phyloP scores from a whole-genome alignment of 495 filamentous ascomycete genomes.

The Aspergillus incahuasiensis region DNA sequence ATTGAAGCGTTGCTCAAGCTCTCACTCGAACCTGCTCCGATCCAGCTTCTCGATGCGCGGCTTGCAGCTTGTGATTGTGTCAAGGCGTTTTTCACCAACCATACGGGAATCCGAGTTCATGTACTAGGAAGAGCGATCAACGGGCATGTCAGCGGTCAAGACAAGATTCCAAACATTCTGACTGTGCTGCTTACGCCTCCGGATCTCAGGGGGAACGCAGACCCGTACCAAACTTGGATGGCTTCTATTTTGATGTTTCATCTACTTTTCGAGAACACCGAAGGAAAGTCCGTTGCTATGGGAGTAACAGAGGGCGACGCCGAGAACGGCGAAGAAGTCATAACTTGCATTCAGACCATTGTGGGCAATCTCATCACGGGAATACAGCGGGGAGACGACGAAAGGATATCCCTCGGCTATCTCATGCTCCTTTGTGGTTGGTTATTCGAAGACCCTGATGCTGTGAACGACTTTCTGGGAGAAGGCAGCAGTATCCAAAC shows the following conservation, averaged over 20 bases:
- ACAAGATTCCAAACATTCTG: slow-evolving; percentile 87
- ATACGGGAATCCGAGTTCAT: slow-evolving; percentile 72
- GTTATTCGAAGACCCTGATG: slow-evolving; percentile 89
- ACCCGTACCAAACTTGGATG: slow-evolving; percentile 91
- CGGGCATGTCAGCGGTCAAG: slow-evolving; percentile 70
- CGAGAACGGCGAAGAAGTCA: slow-evolving; percentile 86
- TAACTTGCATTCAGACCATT: slow-evolving; percentile 88
- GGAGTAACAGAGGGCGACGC: slow-evolving; percentile 84
- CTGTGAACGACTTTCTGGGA: slow-evolving; percentile 88
- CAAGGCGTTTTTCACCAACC: slow-evolving; percentile 82
- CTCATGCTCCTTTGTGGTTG: slow-evolving; percentile 89
- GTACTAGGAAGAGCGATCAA: slow-evolving; percentile 87
- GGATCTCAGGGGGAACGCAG: slow-evolving; percentile 52
- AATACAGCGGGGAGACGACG: slow-evolving; percentile 70
- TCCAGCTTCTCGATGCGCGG: slow-evolving; percentile 70
- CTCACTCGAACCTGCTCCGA: slow-evolving; percentile 61
- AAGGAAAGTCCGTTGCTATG: slow-evolving; percentile 77
- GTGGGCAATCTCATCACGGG: slow-evolving; percentile 74
- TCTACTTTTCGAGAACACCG: slow-evolving; percentile 74
- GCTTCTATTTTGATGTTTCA: slow-evolving; percentile 87
- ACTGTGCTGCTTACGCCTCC: slow-evolving; percentile 69
- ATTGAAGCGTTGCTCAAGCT: slow-evolving; percentile 93
- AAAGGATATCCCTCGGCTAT: slow-evolving; percentile 78
- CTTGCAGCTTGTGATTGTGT: slow-evolving; percentile 84
- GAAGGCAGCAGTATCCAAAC: slow-evolving; percentile 90